Evolutionary conservation across 2,329 filamentous ascomycete genomes (phyloP), one percentile per base, ranked within the genome.

Genomic region (Tolypocladium ophioglossoides): DNA sequence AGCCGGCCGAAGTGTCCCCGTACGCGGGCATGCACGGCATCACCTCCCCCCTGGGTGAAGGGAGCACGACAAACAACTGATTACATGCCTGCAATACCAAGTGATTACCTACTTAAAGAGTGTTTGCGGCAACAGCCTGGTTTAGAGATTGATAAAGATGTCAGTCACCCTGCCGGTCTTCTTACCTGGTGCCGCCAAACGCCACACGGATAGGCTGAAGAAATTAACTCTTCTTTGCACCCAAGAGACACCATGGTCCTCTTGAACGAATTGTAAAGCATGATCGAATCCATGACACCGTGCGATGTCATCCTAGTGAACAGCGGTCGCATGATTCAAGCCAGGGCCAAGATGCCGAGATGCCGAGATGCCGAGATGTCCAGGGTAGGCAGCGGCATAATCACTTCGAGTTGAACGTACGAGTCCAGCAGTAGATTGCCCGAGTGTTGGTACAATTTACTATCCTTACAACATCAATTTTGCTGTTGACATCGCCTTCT

Each of bases 1-100:
- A 77, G 61, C 71, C 78, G 27, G 79, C 85, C 0, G 71, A 82
- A 59, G 67, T 72, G 2, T 80, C 86, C 2, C 73, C 70, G 10
- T 92, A 92, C 62, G 74, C 63, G 37, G 86, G 86, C 0, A 68
- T 77, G 62, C 87, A 91, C 69, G 87, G 86, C 3, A 76, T 63
- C 6, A 51, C 55, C 24, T 59, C 57, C 10, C 63, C 63, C 2
- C 50, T 60, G n/a, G 63, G 64, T 20, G 63, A 66, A 44, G 51
- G 6, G 6, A n/a, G 20, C 52, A 44, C 16, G 3, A n/a, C 14
- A 3, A 30, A 30, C 18, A 48, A n/a, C 6, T 10, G 27, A 47
- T 9, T n/a, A 34, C 11, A 3, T 12, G 4, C 11, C 11, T 34
- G 32, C 11, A 34, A 12, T 34, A 34, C 12, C 11, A 34, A 34